Conservation (phyloP, 1,284 basidiomycete genomes). For the Vanrija sp. region DNA sequence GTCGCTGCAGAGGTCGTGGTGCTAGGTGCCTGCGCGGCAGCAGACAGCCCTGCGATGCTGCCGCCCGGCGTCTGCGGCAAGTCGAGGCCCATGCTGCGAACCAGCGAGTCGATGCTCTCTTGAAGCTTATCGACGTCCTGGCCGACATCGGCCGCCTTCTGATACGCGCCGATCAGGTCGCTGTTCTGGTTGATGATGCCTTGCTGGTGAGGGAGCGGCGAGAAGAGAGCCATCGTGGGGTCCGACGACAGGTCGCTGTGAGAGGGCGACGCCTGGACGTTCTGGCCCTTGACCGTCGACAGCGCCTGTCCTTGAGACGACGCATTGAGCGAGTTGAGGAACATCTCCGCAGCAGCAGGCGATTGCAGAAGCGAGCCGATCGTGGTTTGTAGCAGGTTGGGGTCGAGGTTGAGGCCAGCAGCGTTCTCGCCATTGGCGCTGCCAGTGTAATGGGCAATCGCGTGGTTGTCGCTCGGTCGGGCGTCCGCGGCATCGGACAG, state of each 20-base stretch:
- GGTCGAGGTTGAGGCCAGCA: constrained; percentile 40
- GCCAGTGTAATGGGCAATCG: constrained; percentile 11
- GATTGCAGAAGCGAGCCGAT: constrained; percentile 61
- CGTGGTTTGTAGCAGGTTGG: constrained; percentile 57
- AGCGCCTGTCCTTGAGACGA: constrained; percentile 38
- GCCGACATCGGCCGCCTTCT: constrained; percentile 62
- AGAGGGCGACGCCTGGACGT: constrained; percentile 2
- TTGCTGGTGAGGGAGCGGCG: constrained; percentile 31
- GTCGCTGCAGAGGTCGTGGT: not conserved
- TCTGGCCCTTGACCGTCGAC: constrained; percentile 13
- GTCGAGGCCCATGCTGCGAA: constrained; percentile 65
- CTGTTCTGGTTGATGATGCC: constrained; percentile 31
- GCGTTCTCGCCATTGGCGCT: constrained; percentile 1
- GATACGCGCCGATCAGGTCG: constrained; percentile 58
- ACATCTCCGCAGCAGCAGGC: constrained; percentile 65
- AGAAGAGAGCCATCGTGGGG: constrained; percentile 40
- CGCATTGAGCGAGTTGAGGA: constrained; percentile 57
- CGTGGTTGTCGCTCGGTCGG: constrained; percentile 8
- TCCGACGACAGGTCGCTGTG: constrained; percentile 14
- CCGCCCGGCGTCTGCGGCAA: constrained; percentile 11
- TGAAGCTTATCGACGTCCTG: constrained; percentile 69
- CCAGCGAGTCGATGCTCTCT: constrained; percentile 66
- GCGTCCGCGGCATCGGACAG: constrained; percentile 19
- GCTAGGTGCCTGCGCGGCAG: not conserved
- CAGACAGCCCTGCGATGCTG: not conserved